Conservation (phyloP, 305 asterid species). For the Solanum hybrid region DNA sequence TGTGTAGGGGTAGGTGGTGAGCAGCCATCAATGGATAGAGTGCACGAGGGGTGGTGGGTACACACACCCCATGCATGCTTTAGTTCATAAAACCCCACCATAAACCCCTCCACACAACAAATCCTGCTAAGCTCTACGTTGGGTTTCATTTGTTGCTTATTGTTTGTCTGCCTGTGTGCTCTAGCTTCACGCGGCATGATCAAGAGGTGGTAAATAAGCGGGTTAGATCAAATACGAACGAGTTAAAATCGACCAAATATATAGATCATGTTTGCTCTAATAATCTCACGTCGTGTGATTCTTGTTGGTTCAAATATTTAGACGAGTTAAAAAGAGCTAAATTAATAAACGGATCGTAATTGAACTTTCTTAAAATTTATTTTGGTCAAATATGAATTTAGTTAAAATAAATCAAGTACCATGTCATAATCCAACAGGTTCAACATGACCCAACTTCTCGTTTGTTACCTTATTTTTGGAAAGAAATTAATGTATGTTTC, state of each 20-base stretch:
- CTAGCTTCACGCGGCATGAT: background rate
- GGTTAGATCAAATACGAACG: background rate
- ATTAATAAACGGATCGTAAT: background rate
- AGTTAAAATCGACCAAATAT: background rate
- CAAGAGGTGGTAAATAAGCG: background rate
- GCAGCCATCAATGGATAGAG: constrained; percentile 7
- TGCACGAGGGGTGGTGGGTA: constrained; percentile 11
- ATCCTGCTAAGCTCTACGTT: constrained; percentile 5
- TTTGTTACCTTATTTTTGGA: background rate
- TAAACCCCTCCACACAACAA: background rate
- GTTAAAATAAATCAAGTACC: background rate
- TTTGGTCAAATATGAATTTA: background rate
- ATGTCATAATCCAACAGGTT: background rate
- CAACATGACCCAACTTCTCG: background rate
- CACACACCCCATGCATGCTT: constrained; percentile 1
- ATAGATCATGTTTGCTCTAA: background rate
- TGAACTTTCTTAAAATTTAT: background rate
- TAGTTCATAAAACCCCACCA: background rate
- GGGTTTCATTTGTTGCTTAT: background rate
- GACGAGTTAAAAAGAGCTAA: background rate
- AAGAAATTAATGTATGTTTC: background rate
- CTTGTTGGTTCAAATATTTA: background rate
- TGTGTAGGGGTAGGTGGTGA: background rate
- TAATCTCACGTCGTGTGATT: background rate
- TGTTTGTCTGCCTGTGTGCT: background rate